Evolutionary conservation across 805 yeast genomes (phyloP), one percentile per base, ranked within the genome.

Genomic region (Lipomyces kockii): DNA sequence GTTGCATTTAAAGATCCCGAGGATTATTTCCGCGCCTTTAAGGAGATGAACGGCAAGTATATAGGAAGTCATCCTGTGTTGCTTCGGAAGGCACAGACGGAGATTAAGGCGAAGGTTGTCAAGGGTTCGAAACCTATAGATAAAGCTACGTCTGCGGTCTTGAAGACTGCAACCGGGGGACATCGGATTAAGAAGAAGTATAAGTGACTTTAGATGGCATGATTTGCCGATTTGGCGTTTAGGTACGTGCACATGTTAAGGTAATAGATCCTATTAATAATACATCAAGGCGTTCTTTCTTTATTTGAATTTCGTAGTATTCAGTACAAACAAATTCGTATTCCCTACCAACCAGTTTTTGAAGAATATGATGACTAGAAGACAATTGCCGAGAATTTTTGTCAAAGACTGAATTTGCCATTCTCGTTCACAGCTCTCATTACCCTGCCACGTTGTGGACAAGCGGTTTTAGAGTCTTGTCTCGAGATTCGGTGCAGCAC

Each of bases 41-140:
- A 86, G 74, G 91, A 88, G 73, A 84, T 89, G 87, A 88, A 90
- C 74, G 91, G 91, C 32, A 88, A 89, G 74, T 89, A 88, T 72
- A 83, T 90, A 59, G 96, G 95, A 1, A 85, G 82, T 72, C 88
- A 88, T 73, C 95, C 95, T 0, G 86, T 90, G 34, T 87, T 84
- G 65, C 78, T 90, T 75, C 87, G 88, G 75, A 80, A 87, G 67
- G 93, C 94, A 0, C 86, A 63, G 55, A 69, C 72, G 9, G 72
- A 69, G 52, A 69, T 69, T 65, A 69, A 69, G 53, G 34, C 66
- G 22, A 63, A 63, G 53, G 55, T 63, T 27, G 66, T 69, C 17
- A 66, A 61, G 57, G 63, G 67, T 1, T 25, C 43, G 7, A 62
- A 67, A 37, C 72, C 67, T 12, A 53, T 43, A 57, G 61, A 66